Evolutionary conservation across 305 asterid species (phyloP).

Genomic region (Fraxinus sp.): DNA sequence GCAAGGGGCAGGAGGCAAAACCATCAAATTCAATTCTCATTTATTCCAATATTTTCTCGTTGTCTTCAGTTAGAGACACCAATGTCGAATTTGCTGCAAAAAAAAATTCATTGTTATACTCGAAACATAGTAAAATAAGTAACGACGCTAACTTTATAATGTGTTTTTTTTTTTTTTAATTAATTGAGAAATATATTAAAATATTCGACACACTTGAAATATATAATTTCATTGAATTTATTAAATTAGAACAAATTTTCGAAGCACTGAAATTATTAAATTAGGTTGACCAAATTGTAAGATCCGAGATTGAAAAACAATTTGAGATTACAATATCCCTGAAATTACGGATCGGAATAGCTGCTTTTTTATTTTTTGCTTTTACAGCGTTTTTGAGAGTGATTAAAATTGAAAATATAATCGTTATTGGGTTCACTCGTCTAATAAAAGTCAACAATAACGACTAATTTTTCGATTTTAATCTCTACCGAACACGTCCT

Average conservation of each 20-base stretch:
- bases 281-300: conserved; percentile 20
- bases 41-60: conserved; percentile 20
- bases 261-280: conserved; percentile 32
- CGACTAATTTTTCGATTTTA: too few species aligned
- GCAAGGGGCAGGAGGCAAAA: not conserved
- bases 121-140: not conserved
- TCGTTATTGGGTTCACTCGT: too few species aligned
- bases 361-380: not conserved
- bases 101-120: not conserved
- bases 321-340: conserved; percentile 20
- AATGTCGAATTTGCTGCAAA: not conserved
- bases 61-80: conserved; percentile 28
- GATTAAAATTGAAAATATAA: too few species aligned
- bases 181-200: not conserved
- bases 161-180: not conserved
- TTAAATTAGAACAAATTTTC: not conserved
- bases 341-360: conserved; percentile 30
- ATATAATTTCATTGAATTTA: not conserved
- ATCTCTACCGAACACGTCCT: too few species aligned
- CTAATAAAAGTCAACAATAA: too few species aligned
- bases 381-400: too few species aligned
- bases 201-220: not conserved
- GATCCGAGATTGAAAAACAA: conserved; percentile 30
- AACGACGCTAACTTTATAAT: not conserved
- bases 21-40: not conserved